Base-by-base conservation (phyloP, 768 basidiomycete species). In the Russula emetica region DNA sequence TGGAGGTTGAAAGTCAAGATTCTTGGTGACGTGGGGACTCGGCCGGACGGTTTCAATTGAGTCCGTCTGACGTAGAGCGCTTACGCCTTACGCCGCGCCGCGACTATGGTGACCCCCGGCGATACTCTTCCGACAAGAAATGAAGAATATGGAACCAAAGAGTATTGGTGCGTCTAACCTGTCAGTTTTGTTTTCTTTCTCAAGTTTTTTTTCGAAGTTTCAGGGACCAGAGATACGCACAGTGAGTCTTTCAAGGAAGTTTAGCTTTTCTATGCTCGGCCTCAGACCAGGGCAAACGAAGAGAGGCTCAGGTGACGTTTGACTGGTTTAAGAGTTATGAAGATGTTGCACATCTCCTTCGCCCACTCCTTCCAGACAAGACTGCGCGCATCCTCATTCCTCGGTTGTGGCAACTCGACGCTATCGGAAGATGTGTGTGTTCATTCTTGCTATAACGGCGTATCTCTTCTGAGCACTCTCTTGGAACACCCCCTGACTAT, bases 281-380 rank as follows among this genome's bases (percentile, higher is more conserved):
- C 10, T 47, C 45, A 47, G 45, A 47, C 45, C 10, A 5, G 62
- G 49, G 55, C n/a, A n/a, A n/a, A n/a, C 40, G 63, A 68, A 90
- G 88, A 69, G 85, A 88, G 73, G 71, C 78, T 5, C 76, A 80
- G 20, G 76, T 75, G 5, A 77, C 82, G 7, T 92, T 89, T 66
- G 92, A 94, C 75, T 94, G 92, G 92, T 92, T 92, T 78, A 92
- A 91, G 72, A 84, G 85, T 10, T 94, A 92, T 69, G 72, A 74
- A 2, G 90, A 94, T 61, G 77, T 94, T n/a, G 80, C 85, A 8
- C 73, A 80, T 54, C 73, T 86, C 22, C 73, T 94, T 22, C 79
- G 79, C 45, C 80, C 80, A 38, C 75, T 87, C 36, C 80, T 94
- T 24, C 89, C 88, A 0, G 75, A 83, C 65, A 87, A 80, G 72